Conservation (phyloP, 176 grass and related monocot species). For the Raddia distichophylla region DNA sequence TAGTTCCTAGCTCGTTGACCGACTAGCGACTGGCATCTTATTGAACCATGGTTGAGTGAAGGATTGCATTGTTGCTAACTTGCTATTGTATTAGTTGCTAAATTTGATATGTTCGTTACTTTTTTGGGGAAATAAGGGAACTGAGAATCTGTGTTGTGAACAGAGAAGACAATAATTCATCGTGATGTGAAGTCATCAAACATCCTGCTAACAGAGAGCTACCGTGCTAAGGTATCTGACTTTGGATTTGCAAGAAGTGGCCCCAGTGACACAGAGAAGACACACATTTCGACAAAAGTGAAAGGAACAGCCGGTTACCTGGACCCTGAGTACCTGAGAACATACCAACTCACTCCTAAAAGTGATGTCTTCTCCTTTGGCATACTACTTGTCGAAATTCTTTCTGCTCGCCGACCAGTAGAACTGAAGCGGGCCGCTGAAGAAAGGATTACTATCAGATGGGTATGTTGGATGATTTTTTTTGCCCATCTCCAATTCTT, state of each 20-base stretch:
- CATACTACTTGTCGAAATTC: constrained; percentile 92
- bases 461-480: constrained; percentile 58
- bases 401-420: constrained; percentile 83
- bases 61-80: background rate
- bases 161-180: constrained; percentile 99
- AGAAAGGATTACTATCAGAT: constrained; percentile 96
- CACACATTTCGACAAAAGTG: constrained; percentile 96
- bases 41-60: background rate
- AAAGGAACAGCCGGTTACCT: constrained; percentile 98
- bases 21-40: too few species aligned
- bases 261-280: constrained; percentile 83
- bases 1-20: too few species aligned
- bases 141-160: constrained; percentile 39
- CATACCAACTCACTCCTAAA: constrained; percentile 94
- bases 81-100: background rate
- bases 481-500: background rate
- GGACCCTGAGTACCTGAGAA: constrained; percentile 92
- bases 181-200: constrained; percentile 99
- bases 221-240: constrained; percentile 88
- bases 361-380: constrained; percentile 99
- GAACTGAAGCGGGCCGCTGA: constrained; percentile 74
- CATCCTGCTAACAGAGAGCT: constrained; percentile 93
- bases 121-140: background rate
- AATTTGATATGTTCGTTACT: background rate
- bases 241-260: constrained; percentile 96